Conservation (phyloP, 2,329 filamentous ascomycete species). For the Hypocreales sp. region DNA sequence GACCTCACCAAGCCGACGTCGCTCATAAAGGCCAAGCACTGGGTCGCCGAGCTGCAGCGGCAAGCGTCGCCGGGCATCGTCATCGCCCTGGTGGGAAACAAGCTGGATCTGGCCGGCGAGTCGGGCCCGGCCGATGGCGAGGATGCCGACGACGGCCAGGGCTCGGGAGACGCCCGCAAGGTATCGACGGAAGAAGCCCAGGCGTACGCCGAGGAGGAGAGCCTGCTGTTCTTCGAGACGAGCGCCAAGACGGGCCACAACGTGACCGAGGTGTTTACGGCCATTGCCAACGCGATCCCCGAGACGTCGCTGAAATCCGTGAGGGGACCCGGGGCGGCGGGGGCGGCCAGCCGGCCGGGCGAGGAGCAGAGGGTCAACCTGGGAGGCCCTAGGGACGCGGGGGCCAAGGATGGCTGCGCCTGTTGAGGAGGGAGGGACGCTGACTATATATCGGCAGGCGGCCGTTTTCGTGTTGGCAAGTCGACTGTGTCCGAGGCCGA, state of each 20-base stretch:
- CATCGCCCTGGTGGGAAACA: slow-evolving; percentile 94
- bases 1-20: slow-evolving; percentile 94
- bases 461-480: slow-evolving; percentile 2
- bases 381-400: slow-evolving; percentile 53
- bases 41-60: slow-evolving; percentile 92
- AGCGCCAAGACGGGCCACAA: slow-evolving; percentile 93
- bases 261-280: slow-evolving; percentile 91
- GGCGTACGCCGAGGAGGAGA: slow-evolving; percentile 87
- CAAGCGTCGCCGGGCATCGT: slow-evolving; percentile 94
- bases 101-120: slow-evolving; percentile 72
- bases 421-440: slow-evolving; percentile 39
- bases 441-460: slow-evolving; percentile 1
- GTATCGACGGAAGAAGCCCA: slow-evolving; percentile 84
- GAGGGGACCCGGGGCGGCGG: slow-evolving; percentile 53
- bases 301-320: slow-evolving; percentile 90
- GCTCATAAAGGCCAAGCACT: slow-evolving; percentile 93
- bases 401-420: slow-evolving; percentile 82
- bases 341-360: slow-evolving; percentile 39
- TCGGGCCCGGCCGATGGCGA: slow-evolving; percentile 28
- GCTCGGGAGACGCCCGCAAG: slow-evolving; percentile 64
- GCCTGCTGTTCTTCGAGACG: slow-evolving; percentile 91
- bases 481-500: slow-evolving; percentile 5
- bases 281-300: slow-evolving; percentile 94
- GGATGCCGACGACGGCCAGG: slow-evolving; percentile 40
- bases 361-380: slow-evolving; percentile 73